Evolutionary conservation across 169 alveolate species (phyloP).

Genomic region (Amoebophrya sp.): DNA sequence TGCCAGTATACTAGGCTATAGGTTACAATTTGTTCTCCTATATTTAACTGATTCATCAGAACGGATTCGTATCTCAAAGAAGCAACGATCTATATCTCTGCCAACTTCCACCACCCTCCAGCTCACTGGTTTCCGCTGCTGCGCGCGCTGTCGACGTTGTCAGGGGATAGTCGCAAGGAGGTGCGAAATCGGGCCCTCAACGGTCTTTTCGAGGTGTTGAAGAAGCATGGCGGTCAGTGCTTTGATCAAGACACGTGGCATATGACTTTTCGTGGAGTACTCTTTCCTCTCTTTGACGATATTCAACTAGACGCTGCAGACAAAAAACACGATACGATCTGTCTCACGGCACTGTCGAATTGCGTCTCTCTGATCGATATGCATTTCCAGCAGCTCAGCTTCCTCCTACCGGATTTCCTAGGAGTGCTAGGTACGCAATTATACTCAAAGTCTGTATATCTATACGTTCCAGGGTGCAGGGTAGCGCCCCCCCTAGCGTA

Average conservation of each 20-base stretch:
- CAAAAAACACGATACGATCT: neutral
- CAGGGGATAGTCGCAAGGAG: constrained; percentile 26
- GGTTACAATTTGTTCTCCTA: neutral
- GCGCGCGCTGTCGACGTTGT: neutral
- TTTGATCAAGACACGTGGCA: constrained; percentile 28
- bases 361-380: neutral
- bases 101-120: neutral
- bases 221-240: neutral
- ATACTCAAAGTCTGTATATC: too few species aligned
- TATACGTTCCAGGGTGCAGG: too few species aligned
- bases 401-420: neutral
- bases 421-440: too few species aligned
- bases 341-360: neutral
- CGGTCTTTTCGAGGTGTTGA: constrained; percentile 21
- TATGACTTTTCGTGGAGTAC: constrained; percentile 23
- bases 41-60: too few species aligned
- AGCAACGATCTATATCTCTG: too few species aligned
- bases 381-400: neutral
- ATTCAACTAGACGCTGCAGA: neutral
- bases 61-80: too few species aligned
- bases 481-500: too few species aligned
- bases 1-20: neutral
- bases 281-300: constrained; percentile 32
- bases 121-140: neutral
- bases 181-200: constrained; percentile 20